phyloP scores from a whole-genome alignment of 345 rosid genomes.

The Dipteronia sinensis region DNA sequence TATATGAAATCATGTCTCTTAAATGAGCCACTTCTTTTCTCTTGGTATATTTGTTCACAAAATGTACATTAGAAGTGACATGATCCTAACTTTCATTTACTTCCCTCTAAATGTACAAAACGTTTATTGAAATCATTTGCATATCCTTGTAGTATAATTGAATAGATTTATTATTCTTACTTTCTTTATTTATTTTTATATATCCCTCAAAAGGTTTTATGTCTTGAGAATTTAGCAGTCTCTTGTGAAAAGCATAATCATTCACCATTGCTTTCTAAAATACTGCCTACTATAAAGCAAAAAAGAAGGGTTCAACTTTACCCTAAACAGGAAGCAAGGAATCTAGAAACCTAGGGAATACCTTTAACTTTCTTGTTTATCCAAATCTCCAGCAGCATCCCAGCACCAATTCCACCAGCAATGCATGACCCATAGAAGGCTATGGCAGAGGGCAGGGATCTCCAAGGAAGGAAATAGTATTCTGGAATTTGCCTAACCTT shows the following conservation, averaged over 20 bases:
- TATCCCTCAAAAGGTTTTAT: too few species aligned
- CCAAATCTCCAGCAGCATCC: slow-evolving; percentile 87
- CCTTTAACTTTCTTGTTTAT: slow-evolving; percentile 86
- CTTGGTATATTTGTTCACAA: neutral
- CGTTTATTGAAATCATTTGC: neutral
- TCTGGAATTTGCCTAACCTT: slow-evolving; percentile 88
- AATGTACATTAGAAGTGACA: neutral
- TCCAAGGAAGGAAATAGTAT: slow-evolving; percentile 83
- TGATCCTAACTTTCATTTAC: neutral
- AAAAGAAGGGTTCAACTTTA: neutral
- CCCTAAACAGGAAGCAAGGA: neutral
- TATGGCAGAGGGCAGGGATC: slow-evolving; percentile 54
- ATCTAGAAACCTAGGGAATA: slow-evolving; percentile 11
- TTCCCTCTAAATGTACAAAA: neutral
- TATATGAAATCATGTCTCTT: neutral
- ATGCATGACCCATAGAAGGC: slow-evolving; percentile 81
- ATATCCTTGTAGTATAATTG: neutral
- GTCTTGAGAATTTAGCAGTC: neutral
- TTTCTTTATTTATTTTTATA: neutral
- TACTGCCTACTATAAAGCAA: neutral
- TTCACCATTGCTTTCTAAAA: neutral
- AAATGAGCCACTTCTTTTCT: neutral
- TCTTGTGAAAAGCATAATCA: neutral
- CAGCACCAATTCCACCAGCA: slow-evolving; percentile 87
- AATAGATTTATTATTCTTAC: neutral